Conservation (phyloP, 495 filamentous ascomycete genomes). For the Geopyxis carbonaria region DNA sequence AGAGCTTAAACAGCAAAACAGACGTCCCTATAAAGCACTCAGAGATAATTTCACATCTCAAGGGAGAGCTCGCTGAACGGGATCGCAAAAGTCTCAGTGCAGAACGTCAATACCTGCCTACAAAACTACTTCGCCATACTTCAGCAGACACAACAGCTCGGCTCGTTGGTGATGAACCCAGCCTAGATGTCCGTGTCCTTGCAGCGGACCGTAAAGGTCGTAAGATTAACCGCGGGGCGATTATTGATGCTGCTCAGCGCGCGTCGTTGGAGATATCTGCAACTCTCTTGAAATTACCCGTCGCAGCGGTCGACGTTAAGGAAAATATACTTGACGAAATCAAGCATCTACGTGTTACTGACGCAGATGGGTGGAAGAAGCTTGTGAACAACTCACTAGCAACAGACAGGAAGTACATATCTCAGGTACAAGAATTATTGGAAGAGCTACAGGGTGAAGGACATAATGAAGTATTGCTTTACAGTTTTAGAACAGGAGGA, state of each 20-base stretch:
- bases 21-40: conserved; percentile 60
- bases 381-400: conserved; percentile 63
- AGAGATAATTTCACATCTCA: conserved; percentile 67
- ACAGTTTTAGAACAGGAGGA: background rate
- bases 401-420: conserved; percentile 69
- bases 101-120: conserved; percentile 20
- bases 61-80: conserved; percentile 64
- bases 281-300: conserved; percentile 46
- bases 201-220: conserved; percentile 66
- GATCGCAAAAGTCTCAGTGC: conserved; percentile 34
- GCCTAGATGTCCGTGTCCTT: conserved; percentile 65
- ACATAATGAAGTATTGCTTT: conserved; percentile 1
- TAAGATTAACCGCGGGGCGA: conserved; percentile 70
- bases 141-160: conserved; percentile 16
- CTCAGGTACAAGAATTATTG: conserved; percentile 69
- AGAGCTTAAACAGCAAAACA: conserved; percentile 55
- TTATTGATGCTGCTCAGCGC: conserved; percentile 63
- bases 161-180: conserved; percentile 14
- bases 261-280: conserved; percentile 46
- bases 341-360: conserved; percentile 52
- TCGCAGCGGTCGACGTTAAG: conserved; percentile 73
- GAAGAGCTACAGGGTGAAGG: conserved; percentile 39
- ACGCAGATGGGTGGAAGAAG: conserved; percentile 70
- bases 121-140: conserved; percentile 13
- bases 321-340: conserved; percentile 76